These are phyloP conservation scores for Myochromella boudieri DNA, from an alignment of 768 basidiomycete species.

Conservation along the genomic window DNA sequence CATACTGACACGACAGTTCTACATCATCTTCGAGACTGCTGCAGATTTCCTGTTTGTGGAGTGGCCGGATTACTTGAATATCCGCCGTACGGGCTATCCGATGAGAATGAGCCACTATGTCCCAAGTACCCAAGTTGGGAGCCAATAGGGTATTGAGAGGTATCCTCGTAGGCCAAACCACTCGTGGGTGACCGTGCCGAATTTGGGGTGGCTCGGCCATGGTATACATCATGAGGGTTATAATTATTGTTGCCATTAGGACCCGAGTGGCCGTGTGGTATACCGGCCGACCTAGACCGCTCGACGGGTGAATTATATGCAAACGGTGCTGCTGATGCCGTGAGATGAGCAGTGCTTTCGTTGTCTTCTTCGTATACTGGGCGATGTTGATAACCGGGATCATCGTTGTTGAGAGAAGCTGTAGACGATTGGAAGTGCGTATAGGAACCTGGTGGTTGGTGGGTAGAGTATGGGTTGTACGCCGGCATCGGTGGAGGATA, in stretches of 20 bases:
- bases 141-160: conserved; percentile 14
- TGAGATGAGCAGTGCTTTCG: conserved; percentile 61
- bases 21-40: conserved; percentile 23
- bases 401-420: conserved; percentile 53
- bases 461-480: conserved; percentile 65
- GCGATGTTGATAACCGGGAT: conserved; percentile 41
- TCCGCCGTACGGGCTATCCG: conserved; percentile 20
- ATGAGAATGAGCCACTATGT: background rate
- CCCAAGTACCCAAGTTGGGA: conserved; percentile 7
- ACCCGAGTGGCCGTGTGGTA: conserved; percentile 16
- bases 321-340: conserved; percentile 59
- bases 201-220: conserved; percentile 42
- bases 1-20: too few relatives aligned
- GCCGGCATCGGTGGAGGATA: conserved; percentile 78
- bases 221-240: conserved; percentile 57
- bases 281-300: conserved; percentile 22
- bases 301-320: conserved; percentile 41
- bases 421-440: conserved; percentile 61
- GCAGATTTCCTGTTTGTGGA: conserved; percentile 14
- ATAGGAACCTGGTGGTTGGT: conserved; percentile 50
- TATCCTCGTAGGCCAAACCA: conserved; percentile 30
- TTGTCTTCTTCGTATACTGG: conserved; percentile 65
- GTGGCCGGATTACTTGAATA: conserved; percentile 17
- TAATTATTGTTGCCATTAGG: conserved; percentile 29
- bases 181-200: conserved; percentile 19